Percentiles rank a stretch among this genome's conserved stretches.
Conservation (phyloP, 2,329 filamentous ascomycete species). For the Aurifilum marmelostoma region DNA sequence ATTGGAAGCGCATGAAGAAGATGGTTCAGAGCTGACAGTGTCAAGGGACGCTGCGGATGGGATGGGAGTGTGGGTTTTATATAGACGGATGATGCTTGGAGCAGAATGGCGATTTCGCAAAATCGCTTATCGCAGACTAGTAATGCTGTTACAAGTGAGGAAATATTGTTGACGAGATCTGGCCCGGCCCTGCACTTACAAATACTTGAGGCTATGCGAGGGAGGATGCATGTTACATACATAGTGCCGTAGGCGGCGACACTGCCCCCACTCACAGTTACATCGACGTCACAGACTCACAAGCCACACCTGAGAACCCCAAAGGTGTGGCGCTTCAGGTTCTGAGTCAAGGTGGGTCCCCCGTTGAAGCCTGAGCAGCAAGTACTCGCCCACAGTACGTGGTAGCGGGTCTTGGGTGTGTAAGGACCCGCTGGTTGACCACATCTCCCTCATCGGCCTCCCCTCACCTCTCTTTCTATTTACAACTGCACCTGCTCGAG, state of each 20-base stretch:
- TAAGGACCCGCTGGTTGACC: conserved; percentile 10
- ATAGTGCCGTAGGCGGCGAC: neutral
- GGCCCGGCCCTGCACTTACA: conserved; percentile 18
- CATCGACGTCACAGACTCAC: conserved; percentile 24
- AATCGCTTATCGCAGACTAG: neutral
- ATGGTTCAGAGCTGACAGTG: neutral
- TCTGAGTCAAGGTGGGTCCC: neutral
- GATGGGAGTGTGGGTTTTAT: neutral
- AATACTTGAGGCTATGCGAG: conserved; percentile 23
- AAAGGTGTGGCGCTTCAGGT: neutral
- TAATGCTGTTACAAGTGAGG: conserved; percentile 28
- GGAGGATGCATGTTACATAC: conserved; percentile 13
- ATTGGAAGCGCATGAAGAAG: conserved; percentile 52
- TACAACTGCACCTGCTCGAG: neutral
- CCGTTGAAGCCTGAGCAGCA: neutral
- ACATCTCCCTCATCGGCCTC: conserved; percentile 11
- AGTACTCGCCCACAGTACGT: neutral
- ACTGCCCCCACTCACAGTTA: conserved; percentile 16
- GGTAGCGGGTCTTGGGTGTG: conserved; percentile 5
- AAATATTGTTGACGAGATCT: conserved; percentile 8
- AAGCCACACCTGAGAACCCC: neutral
- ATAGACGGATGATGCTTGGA: neutral
- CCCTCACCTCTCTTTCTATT: conserved; percentile 5
- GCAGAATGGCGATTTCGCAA: neutral
- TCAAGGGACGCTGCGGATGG: neutral